A percentile compares a stretch with the other conserved stretches of the same genome.
phyloP scores from a whole-genome alignment of 2,329 filamentous ascomycete species.

The Ophiosphaerella korrae region DNA sequence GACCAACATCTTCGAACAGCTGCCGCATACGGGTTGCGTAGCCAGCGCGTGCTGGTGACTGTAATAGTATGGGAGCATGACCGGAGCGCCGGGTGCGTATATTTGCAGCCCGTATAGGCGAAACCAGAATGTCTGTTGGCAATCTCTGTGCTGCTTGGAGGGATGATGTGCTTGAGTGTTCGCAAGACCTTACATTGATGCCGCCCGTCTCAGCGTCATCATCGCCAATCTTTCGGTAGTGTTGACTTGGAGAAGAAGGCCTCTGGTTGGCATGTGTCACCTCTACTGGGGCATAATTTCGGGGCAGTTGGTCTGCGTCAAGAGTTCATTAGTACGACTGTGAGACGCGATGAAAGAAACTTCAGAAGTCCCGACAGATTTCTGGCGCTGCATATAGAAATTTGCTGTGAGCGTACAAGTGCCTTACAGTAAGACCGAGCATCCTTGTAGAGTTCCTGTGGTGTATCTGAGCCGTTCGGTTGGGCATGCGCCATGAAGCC shows the following conservation, averaged over 20 bases:
- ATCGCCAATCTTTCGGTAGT: neutral
- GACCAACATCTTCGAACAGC: conserved; percentile 31
- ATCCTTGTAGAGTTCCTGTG: no score
- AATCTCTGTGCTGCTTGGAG: neutral
- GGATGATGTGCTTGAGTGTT: neutral
- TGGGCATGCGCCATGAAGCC: no score
- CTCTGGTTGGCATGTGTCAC: neutral
- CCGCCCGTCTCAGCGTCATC: neutral
- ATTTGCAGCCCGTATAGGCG: conserved; percentile 21
- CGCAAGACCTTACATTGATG: neutral
- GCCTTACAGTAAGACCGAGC: neutral
- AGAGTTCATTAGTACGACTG: neutral
- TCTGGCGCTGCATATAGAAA: no score
- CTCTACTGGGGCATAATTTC: conserved; percentile 3
- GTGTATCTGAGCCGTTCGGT: no score
- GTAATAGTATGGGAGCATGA: conserved; percentile 21
- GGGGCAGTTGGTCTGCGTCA: conserved; percentile 1
- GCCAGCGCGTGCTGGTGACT: conserved; percentile 37
- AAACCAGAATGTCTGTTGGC: neutral
- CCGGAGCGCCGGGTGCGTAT: conserved; percentile 29
- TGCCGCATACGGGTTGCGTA: conserved; percentile 34
- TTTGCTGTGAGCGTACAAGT: no score
- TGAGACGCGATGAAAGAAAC: neutral
- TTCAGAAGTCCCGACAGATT: neutral
- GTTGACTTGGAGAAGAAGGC: neutral